Evolutionary conservation across 331 rosid species (phyloP), one percentile per base, ranked within the genome.

Genomic region (Quercus tomentella): DNA sequence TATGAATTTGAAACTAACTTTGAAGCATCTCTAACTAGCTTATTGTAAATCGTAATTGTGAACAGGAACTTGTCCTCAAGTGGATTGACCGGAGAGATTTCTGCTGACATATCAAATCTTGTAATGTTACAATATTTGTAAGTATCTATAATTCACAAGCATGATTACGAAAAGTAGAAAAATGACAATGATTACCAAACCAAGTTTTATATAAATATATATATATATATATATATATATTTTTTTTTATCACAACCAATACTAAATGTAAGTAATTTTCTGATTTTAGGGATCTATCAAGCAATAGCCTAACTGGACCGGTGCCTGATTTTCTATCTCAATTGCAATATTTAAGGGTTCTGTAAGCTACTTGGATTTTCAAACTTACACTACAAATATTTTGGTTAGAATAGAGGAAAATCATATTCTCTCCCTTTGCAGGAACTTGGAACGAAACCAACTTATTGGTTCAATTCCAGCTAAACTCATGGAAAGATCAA

Each of bases 231-330:
- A 1, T 33, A 33, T 33, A 5, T 33, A 33, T 5, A 33, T 33
- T n/a, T n/a, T n/a, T n/a, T n/a, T n/a, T 33, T 9, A 9, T 20
- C 2, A 23, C 26, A 57, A 57, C 2, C 15, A 21, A 7, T 3
- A n/a, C 10, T 58, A 58, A 22, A 0, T 21, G 9, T 58, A 58
- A 21, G 65, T 21, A 1, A 58, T 22, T 21, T 12, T 1, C 26
- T 58, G 25, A n/a, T 72, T 70, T 66, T 84, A 90, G 91, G 92
- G 88, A 82, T 76, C 75, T 84, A 74, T 89, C 90, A 70, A 70
- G 85, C 80, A 89, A 87, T 30, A 77, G 17, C 54, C 82, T 90
- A 69, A 82, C 87, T n/a, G 92, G 92, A 78, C 2, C 86, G 8
- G 71, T 90, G n/a, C 89, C 89, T n/a, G 80, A 58, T 17, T 88